Base-by-base conservation (phyloP, 768 basidiomycete species). In the Xerocomellus amylosporus region DNA sequence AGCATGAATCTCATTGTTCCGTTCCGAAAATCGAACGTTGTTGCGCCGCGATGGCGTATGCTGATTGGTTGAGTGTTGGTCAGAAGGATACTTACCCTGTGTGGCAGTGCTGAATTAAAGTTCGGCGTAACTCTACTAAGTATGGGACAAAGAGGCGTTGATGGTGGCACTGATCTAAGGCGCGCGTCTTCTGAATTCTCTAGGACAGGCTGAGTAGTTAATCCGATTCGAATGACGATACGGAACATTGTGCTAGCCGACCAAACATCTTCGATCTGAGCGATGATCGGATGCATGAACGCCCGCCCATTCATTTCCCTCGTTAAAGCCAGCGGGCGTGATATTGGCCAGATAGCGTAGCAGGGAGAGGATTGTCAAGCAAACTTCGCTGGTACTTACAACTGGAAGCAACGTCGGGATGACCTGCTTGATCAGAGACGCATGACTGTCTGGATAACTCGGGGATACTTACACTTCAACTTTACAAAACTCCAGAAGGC, bases 141-240 rank as follows among this genome's bases (percentile, higher is more conserved):
- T 24, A 13, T 24, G 45, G 39, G 44, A 47, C 45, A 54, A 59
- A 47, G 55, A 56, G 56, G 51, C 34, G 28, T 37, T 52, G 59
- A 39, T 40, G 41, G 43, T 26, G 38, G 22, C 40, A 42, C 12
- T 24, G 24, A 22, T 12, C 19, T 5, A 17, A 46, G 24, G 5
- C 22, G 17, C 22, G 17, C 45, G 10, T 17, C 46, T 56, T 38
- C 36, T 39, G 14, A 15, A 5, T 31, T 28, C 22, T 54, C 37
- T 19, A 13, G 14, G 15, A 37, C 26, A 53, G 51, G 45, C 39
- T 47, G 38, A 40, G 30, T 28, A 53, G 51, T 58, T 17, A 10
- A 37, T 19, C 51, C 50, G 56, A 46, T 3, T 22, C 36, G 15
- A 26, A 40, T 8, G 36, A 38, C 26, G 8, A n/a, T 34, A 34